Conservation (phyloP, 2,329 filamentous ascomycete species). For the Colletotrichum lini region DNA sequence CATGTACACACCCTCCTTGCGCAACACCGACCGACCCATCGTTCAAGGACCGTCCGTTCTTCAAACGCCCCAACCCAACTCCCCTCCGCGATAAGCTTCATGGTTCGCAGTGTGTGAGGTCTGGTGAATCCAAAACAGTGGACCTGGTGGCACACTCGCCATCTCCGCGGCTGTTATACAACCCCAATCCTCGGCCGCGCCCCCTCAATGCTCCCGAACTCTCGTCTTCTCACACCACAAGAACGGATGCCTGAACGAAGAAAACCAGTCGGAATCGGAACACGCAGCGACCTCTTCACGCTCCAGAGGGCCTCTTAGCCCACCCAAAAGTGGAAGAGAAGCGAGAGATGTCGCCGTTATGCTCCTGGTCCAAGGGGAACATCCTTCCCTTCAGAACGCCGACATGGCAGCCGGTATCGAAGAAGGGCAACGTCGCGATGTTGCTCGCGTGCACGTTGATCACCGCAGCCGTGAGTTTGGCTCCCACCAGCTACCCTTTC, state of each 20-base stretch:
- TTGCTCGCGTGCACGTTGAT: slow-evolving; percentile 4
- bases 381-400: slow-evolving; percentile 21
- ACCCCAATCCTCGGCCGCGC: neutral
- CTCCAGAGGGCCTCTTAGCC: no score
- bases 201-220: neutral
- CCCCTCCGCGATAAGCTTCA: neutral
- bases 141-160: neutral
- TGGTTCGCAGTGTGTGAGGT: neutral
- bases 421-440: slow-evolving; percentile 8
- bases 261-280: neutral
- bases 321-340: neutral
- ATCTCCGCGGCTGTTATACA: neutral
- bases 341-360: slow-evolving; percentile 8
- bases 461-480: slow-evolving; percentile 10
- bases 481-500: accelerated
- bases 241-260: neutral
- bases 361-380: neutral
- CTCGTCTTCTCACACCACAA: neutral
- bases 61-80: no score
- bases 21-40: no score
- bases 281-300: no score
- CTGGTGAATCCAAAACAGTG: neutral
- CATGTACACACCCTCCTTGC: neutral
- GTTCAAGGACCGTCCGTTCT: neutral
- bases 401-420: slow-evolving; percentile 25